A percentile compares a stretch with the other conserved stretches of the same genome.
Evolutionary conservation across 2,329 filamentous ascomycete genomes (phyloP).

Genomic region (Fusarium dimerum): DNA sequence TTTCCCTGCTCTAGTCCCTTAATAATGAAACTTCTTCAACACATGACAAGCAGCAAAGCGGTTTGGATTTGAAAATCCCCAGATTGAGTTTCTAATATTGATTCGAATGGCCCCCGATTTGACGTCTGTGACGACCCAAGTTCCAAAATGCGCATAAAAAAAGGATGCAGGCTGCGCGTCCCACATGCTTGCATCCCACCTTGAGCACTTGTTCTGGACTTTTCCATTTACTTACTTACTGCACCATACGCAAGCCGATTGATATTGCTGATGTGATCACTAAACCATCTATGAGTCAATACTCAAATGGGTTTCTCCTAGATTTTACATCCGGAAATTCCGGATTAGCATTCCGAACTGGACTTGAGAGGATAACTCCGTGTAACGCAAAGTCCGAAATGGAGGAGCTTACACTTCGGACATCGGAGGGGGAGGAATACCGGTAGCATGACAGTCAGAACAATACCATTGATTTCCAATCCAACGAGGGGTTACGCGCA

Average conservation of each 20-base stretch:
- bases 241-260: neutral
- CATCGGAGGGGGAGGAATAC: neutral
- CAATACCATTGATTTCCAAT: neutral
- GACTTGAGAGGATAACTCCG: neutral
- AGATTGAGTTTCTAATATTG: too few species aligned
- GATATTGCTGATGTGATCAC: constrained; percentile 23
- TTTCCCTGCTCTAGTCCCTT: neutral
- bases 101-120: too few species aligned
- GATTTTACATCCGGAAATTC: neutral
- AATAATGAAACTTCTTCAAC: too few species aligned
- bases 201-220: neutral
- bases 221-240: constrained; percentile 11
- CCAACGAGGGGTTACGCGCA: neutral
- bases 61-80: too few species aligned
- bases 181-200: neutral
- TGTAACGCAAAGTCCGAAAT: neutral
- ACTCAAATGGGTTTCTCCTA: neutral
- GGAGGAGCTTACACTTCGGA: neutral
- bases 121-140: too few species aligned
- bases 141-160: neutral
- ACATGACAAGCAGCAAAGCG: too few species aligned
- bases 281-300: neutral
- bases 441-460: too few species aligned
- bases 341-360: neutral
- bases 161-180: neutral